Evolutionary conservation across 192 early-diverging fungal genomes (phyloP), one percentile per base, ranked within the genome.

Genomic region (Umbelopsis isabellina): DNA sequence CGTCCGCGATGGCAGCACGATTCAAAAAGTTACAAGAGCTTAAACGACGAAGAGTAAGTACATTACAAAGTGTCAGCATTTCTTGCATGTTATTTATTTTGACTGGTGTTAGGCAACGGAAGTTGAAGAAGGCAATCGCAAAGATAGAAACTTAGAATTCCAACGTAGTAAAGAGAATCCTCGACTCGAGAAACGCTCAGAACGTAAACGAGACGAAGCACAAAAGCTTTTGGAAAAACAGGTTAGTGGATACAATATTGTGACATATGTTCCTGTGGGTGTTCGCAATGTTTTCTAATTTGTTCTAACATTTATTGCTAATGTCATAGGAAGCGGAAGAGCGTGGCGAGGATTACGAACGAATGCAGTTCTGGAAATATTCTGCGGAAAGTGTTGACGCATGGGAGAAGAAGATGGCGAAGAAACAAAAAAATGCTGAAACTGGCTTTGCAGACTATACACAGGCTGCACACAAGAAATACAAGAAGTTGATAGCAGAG

Each of bases 401-500:
- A 27, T 96, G 93, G 92, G 87, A 95, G 45, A 86, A 90, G 75
- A 94, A 93, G 72, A 82, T 93, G 80, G 85, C 86, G 33, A 87
- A 89, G 71, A 90, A 92, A 67, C 83, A 72, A 16, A 72, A 83
- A 70, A 73, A 82, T 13, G 86, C 79, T 37, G 92, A 97, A 44
- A 85, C 83, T 49, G 93, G 90, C 25, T 98, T 98, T 66, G 93
- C 95, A 91, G 93, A 94, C 66, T 95, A 91, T 73, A 79, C 84
- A 18, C 95, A 98, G 73, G 86, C 90, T 46, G 91, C 95, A 41
- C 87, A 90, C 23, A 93, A 93, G 61, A 97, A 97, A 75, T 99
- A 99, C 79, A 79, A 90, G 37, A 86, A 89, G 8, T 83, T 91
- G 47, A 88, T 94, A 1, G 82, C 81, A 21, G 91, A 91, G 15